Conservation (phyloP, 2,329 filamentous ascomycete species). For the Hypoxylon sp. region DNA sequence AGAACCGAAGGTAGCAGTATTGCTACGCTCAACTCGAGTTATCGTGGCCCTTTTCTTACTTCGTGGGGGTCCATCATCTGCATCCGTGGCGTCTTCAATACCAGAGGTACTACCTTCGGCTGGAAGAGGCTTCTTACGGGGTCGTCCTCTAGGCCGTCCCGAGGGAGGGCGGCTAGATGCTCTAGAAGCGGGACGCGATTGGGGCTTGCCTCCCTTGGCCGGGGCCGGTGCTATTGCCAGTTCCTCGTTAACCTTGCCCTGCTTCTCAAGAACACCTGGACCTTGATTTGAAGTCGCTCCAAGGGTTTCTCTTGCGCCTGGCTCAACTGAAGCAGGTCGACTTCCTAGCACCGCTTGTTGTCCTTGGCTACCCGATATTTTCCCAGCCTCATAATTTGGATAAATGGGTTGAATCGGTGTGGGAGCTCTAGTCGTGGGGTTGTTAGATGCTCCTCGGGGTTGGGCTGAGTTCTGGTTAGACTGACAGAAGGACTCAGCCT, state of each 20-base stretch:
- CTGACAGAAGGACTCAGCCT: conserved; percentile 80
- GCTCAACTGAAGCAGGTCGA: conserved; percentile 51
- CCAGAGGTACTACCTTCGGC: conserved; percentile 79
- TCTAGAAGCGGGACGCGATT: conserved; percentile 73
- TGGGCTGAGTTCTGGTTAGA: conserved; percentile 72
- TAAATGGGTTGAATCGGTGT: conserved; percentile 50
- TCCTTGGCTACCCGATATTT: conserved; percentile 39
- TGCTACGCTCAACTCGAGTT: conserved; percentile 79
- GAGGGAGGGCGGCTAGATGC: conserved; percentile 69
- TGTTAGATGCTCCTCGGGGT: conserved; percentile 54
- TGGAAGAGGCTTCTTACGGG: conserved; percentile 65
- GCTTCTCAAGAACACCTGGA: conserved; percentile 34
- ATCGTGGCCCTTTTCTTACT: conserved; percentile 84
- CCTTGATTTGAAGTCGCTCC: conserved; percentile 34
- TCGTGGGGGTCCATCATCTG: conserved; percentile 68
- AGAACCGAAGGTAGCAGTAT: conserved; percentile 78
- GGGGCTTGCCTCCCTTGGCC: conserved; percentile 57
- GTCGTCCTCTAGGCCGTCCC: conserved; percentile 69
- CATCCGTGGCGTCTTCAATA: conserved; percentile 77
- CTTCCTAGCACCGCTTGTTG: conserved; percentile 43
- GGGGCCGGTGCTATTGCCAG: conserved; percentile 43
- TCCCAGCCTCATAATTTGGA: conserved; percentile 47
- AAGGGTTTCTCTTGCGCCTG: conserved; percentile 39
- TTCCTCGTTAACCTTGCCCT: conserved; percentile 38
- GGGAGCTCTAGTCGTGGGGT: conserved; percentile 52